Conservation (phyloP, 768 basidiomycete species). For the Sporobolomyces phaffii region DNA sequence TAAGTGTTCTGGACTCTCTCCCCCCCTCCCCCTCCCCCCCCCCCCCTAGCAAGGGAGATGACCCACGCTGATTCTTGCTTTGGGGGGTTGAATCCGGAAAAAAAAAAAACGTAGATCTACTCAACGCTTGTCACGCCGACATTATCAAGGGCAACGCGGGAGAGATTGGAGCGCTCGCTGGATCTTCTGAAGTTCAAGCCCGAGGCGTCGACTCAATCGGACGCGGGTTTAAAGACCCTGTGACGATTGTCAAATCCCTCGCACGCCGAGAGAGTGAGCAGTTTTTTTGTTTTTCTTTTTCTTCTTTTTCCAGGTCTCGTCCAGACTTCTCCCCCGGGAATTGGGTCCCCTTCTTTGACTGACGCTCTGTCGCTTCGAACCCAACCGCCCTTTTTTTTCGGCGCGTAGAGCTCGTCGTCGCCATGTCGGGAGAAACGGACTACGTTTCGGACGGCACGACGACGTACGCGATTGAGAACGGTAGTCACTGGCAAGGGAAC, state of each 20-base stretch:
- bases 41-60: too few relatives aligned
- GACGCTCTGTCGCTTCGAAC: not conserved
- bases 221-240: slow-evolving; percentile 67
- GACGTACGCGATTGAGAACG: slow-evolving; percentile 68
- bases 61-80: too few relatives aligned
- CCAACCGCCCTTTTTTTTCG: too few relatives aligned
- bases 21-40: not conserved
- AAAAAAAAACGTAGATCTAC: slow-evolving; percentile 35
- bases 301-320: too few relatives aligned
- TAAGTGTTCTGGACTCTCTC: not conserved
- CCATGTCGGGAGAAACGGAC: slow-evolving; percentile 71
- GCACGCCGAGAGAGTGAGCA: slow-evolving; percentile 65
- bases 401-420: slow-evolving; percentile 78
- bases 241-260: slow-evolving; percentile 60
- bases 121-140: slow-evolving; percentile 47
- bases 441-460: slow-evolving; percentile 74
- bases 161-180: slow-evolving; percentile 71
- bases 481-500: slow-evolving; percentile 62
- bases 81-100: too few relatives aligned
- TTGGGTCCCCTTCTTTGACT: not conserved
- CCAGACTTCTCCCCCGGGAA: too few relatives aligned
- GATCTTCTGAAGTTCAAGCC: slow-evolving; percentile 68
- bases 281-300: too few relatives aligned
- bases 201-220: slow-evolving; percentile 85
- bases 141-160: slow-evolving; percentile 93